Base-by-base conservation (phyloP, 345 rosid species). In the Melaleuca quinquenervia region DNA sequence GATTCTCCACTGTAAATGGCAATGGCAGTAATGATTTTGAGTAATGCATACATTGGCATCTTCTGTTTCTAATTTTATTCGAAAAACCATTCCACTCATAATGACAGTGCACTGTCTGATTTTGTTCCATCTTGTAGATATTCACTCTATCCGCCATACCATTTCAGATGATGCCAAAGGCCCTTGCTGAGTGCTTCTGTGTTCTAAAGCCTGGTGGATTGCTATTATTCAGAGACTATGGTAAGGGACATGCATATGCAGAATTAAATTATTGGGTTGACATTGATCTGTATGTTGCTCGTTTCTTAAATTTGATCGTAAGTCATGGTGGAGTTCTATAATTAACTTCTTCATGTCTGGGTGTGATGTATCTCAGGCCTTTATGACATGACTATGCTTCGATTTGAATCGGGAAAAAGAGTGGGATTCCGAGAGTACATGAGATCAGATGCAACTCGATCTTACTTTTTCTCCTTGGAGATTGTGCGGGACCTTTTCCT, bases 321-420 rank as follows among this genome's bases (percentile, higher is more conserved):
- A 84, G 86, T 84, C 89, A 86, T 51, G 88, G 27, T 51, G 44
- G 52, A 5, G 84, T 52, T 82, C 60, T 36, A 49, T 55, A 0
- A 8, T 55, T 50, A 70, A 32, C 26, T 20, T 32, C 24, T 2
- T 0, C 48, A 27, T 82, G 60, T 27, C 84, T 50, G 41, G 41
- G 26, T 82, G 0, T 0, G 1, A 48, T 32, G 44, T 0, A 0
- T 82, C 85, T 84, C 91, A 97, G 98, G 99, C 78, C 96, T 97
- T 32, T 97, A 95, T 89, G 98, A 97, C 87, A 94, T 95, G 98
- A 95, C 96, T 8, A 97, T 97, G 98, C 91, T 97, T 88, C 95
- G 96, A 82, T 97, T 95, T 90, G 90, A 93, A 87, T 88, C 91
- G 15, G 95, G 92, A 50, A 92, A 95, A 91, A 89, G 91, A 87